These are phyloP conservation scores for Pyricularia sp. DNA, from an alignment of 2,329 filamentous ascomycete genomes.

Conservation along the genomic window DNA sequence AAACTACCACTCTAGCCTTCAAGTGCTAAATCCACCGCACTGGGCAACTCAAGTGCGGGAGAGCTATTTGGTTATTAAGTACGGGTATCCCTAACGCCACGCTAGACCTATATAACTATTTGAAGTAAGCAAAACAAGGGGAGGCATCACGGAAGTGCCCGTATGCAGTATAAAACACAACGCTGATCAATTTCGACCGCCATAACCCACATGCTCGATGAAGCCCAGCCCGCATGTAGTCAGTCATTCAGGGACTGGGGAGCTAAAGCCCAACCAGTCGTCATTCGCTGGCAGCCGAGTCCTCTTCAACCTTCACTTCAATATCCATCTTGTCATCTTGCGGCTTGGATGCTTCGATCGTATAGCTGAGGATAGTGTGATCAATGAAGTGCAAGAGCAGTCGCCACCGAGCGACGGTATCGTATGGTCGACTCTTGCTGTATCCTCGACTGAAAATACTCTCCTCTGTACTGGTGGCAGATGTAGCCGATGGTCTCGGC, in stretches of 20 bases:
- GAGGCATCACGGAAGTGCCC: neutral
- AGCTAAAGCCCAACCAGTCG: neutral
- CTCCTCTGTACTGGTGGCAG: neutral
- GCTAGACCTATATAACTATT: neutral
- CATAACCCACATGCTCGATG: neutral
- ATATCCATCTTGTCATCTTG: neutral
- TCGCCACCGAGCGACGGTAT: slow-evolving; percentile 41
- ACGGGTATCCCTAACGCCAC: neutral
- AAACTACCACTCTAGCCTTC: too few species aligned
- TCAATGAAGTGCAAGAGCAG: slow-evolving; percentile 65
- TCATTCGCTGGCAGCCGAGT: neutral
- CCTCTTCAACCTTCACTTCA: neutral
- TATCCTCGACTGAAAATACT: neutral
- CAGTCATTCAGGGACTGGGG: neutral
- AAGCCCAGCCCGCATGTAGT: neutral
- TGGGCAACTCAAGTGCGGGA: neutral
- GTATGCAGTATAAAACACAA: neutral
- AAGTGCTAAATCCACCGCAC: neutral
- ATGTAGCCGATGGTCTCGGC: neutral
- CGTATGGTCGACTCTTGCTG: neutral
- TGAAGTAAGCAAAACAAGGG: neutral
- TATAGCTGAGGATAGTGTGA: slow-evolving; percentile 61
- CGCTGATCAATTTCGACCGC: neutral
- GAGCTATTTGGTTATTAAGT: neutral
- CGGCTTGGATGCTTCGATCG: slow-evolving; percentile 29